Conservation (phyloP, 2,329 filamentous ascomycete species). For the Pleoardoris graminearum region DNA sequence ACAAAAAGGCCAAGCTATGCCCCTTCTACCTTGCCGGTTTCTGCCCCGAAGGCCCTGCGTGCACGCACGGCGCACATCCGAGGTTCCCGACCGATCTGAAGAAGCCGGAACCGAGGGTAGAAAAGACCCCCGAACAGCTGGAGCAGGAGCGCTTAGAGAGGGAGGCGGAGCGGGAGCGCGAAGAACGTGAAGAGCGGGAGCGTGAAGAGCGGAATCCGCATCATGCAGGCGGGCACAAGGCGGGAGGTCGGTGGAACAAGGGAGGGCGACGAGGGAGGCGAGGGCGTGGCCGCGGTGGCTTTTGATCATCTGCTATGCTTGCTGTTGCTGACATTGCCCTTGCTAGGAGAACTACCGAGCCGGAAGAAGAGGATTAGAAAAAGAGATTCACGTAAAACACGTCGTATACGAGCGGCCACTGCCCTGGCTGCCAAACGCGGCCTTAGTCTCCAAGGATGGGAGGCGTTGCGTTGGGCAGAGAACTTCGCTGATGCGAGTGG, state of each 20-base stretch:
- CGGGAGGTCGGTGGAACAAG: slow-evolving; percentile 40
- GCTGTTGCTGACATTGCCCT: no score
- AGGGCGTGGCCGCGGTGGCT: slow-evolving; percentile 22
- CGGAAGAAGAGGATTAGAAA: no score
- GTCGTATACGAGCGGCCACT: no score
- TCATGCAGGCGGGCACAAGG: slow-evolving; percentile 33
- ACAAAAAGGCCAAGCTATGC: slow-evolving; percentile 74
- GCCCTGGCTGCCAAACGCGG: no score
- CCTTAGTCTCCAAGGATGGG: no score
- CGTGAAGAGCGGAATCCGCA: slow-evolving; percentile 41
- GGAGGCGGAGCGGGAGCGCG: slow-evolving; percentile 52
- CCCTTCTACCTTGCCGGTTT: slow-evolving; percentile 89
- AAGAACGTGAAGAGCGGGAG: slow-evolving; percentile 47
- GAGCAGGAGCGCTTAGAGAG: slow-evolving; percentile 59
- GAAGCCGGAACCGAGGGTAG: slow-evolving; percentile 62
- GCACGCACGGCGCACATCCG: slow-evolving; percentile 80
- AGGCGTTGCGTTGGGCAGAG: no score
- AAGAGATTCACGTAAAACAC: no score
- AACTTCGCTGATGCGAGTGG: no score
- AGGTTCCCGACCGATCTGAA: slow-evolving; percentile 73
- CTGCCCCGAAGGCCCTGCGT: slow-evolving; percentile 80
- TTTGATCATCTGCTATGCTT: no score
- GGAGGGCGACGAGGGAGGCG: slow-evolving; percentile 19
- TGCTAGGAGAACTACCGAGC: no score
- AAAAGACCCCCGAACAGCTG: slow-evolving; percentile 73